A percentile compares a stretch with the other conserved stretches of the same genome.
These are phyloP conservation scores for Gomphus sp. DNA, from an alignment of 1,284 basidiomycete genomes.

Conservation along the genomic window DNA sequence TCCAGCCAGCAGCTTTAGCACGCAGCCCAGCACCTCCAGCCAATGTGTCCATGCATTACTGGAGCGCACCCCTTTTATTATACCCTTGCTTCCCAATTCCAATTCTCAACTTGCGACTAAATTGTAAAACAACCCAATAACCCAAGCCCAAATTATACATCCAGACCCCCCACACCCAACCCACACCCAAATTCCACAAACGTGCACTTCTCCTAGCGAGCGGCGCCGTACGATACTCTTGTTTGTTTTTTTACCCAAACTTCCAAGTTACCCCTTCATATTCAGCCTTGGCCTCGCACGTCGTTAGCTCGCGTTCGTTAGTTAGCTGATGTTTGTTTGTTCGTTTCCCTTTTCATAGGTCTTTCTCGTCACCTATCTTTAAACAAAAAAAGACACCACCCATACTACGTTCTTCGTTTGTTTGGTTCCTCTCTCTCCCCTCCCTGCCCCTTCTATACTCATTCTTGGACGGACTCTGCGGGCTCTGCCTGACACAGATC, in stretches of 20 bases:
- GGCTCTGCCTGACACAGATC: neutral
- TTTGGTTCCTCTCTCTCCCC: neutral
- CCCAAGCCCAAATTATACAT: neutral
- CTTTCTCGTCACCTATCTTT: neutral
- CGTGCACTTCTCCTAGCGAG: conserved; percentile 1
- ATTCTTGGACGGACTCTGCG: conserved; percentile 4
- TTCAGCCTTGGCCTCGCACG: neutral
- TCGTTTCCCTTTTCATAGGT: neutral
- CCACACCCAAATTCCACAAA: neutral
- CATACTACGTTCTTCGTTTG: neutral
- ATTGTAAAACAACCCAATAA: neutral
- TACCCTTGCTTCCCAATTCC: neutral
- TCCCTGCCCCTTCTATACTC: no score
- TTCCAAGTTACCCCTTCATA: neutral
- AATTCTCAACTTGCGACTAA: no score
- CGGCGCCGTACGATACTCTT: neutral
- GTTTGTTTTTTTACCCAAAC: neutral
- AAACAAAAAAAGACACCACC: neutral
- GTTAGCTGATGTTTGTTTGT: neutral
- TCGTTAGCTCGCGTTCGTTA: neutral
- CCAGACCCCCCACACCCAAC: no score
- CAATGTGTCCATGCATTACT: neutral
- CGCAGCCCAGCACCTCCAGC: neutral
- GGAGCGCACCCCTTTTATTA: neutral
- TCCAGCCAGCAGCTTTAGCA: neutral